phyloP scores from a whole-genome alignment of 306 rosid genomes.

The Fragaria nilgerrensis region DNA sequence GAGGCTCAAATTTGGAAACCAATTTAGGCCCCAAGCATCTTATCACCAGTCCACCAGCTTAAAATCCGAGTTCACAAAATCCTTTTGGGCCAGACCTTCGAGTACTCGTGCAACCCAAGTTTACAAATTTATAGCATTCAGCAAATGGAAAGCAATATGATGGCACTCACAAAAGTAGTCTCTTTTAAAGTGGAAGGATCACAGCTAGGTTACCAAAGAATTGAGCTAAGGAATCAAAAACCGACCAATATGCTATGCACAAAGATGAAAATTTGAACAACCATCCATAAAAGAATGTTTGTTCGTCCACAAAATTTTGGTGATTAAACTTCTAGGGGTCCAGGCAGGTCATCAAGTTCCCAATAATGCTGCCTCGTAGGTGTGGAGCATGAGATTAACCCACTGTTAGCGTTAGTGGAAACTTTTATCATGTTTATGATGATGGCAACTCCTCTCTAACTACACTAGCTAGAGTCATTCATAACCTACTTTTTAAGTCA shows the following conservation, averaged over 20 bases:
- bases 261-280: neutral
- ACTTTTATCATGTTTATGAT: neutral
- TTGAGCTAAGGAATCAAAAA: neutral
- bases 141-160: neutral
- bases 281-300: neutral
- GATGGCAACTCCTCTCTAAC: neutral
- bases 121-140: neutral
- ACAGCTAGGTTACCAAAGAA: neutral
- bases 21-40: neutral
- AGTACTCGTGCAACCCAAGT: neutral
- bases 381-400: neutral
- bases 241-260: neutral
- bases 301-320: neutral
- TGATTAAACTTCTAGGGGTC: neutral
- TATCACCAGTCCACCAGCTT: neutral
- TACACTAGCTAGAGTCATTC: neutral
- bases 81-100: slow-evolving; percentile 11
- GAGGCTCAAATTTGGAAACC: too few relatives aligned
- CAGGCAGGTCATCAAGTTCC: neutral
- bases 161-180: neutral
- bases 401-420: neutral
- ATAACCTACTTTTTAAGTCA: neutral
- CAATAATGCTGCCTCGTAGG: neutral
- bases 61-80: neutral
- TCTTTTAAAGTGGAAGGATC: neutral